Evolutionary conservation across 805 yeast genomes (phyloP).

Genomic region (Ascoidea asiatica): DNA sequence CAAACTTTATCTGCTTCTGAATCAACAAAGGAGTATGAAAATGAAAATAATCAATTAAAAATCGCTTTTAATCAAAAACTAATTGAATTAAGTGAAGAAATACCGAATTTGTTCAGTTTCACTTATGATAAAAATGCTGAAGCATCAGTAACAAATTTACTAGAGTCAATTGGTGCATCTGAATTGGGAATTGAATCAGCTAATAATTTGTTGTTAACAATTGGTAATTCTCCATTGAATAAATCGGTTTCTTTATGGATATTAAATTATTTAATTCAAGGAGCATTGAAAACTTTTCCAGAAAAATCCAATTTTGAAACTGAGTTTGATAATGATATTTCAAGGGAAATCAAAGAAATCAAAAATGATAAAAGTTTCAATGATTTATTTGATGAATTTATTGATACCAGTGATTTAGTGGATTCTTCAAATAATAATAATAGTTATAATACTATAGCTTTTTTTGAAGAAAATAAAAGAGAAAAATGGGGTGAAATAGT

Average conservation of each 20-base stretch:
- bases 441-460: not conserved
- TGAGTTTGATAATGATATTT: constrained; percentile 11
- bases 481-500: constrained; percentile 1
- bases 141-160: not conserved
- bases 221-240: constrained; percentile 1
- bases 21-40: too few species aligned
- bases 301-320: constrained; percentile 7
- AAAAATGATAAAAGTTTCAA: constrained; percentile 17
- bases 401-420: constrained; percentile 3
- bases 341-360: constrained; percentile 14
- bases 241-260: constrained; percentile 25
- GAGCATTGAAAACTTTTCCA: constrained; percentile 13
- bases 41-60: too few species aligned
- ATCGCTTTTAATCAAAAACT: too few species aligned
- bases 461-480: not conserved
- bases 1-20: not conserved
- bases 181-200: not conserved
- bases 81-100: not conserved
- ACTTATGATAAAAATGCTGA: not conserved
- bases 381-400: constrained; percentile 5
- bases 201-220: constrained; percentile 3
- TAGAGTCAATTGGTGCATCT: not conserved
- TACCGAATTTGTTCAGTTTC: not conserved
- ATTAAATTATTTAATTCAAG: constrained; percentile 17
- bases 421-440: not conserved